Evolutionary conservation across 164 flowering plant species (phyloP).

Genomic region (Annona cherimola): DNA sequence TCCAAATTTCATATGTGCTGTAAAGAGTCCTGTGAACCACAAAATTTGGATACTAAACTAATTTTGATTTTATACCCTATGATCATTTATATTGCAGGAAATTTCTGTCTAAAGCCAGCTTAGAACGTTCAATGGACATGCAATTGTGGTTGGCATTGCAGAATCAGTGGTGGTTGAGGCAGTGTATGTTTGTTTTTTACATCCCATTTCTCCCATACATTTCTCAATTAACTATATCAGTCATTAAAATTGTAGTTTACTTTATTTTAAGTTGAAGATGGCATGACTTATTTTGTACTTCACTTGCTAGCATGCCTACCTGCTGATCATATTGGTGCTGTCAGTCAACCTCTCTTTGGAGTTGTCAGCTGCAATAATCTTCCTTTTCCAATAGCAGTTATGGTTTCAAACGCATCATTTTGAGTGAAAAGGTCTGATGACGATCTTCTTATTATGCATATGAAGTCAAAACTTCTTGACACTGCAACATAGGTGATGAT

Average conservation of each 20-base stretch:
- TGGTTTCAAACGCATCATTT: constrained; percentile 5
- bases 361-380: constrained; percentile 35
- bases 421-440: constrained; percentile 5
- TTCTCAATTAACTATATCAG: not conserved
- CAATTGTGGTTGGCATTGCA: constrained; percentile 13
- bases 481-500: not conserved
- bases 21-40: no score
- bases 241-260: not conserved
- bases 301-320: constrained; percentile 24
- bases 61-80: not conserved
- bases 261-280: not conserved
- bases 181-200: constrained; percentile 12
- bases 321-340: constrained; percentile 16
- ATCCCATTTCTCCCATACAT: not conserved
- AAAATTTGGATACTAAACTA: no score
- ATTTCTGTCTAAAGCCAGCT: constrained; percentile 14
- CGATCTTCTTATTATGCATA: not conserved
- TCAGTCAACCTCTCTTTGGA: constrained; percentile 17
- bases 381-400: constrained; percentile 9
- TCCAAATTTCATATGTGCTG: no score
- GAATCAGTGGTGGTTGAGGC: constrained; percentile 17
- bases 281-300: not conserved
- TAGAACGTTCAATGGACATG: constrained; percentile 16
- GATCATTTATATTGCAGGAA: constrained; percentile 23
- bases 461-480: not conserved